phyloP scores from a whole-genome alignment of 139 green algal species.

The Zygnema cylindricum region DNA sequence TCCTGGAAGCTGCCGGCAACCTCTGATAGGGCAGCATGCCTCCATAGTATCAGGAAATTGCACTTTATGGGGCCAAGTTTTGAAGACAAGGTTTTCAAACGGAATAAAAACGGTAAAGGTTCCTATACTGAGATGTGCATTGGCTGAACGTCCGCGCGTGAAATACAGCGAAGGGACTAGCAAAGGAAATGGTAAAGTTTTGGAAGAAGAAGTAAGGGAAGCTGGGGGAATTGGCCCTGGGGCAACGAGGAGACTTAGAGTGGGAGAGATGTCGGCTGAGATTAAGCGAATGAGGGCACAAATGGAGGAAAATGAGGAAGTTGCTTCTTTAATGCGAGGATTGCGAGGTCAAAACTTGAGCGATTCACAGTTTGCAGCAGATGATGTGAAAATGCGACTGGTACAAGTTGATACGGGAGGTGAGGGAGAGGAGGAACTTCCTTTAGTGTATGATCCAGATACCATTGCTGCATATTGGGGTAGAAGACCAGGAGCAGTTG shows the following conservation, averaged over 20 bases:
- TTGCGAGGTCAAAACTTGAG: slow-evolving; percentile 86
- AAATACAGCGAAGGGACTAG: background rate
- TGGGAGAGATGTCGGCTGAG: slow-evolving; percentile 73
- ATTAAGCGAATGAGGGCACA: slow-evolving; percentile 72
- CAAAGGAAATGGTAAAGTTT: too few relatives aligned
- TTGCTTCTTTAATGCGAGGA: slow-evolving; percentile 82
- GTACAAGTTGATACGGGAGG: slow-evolving; percentile 61
- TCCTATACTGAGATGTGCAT: background rate
- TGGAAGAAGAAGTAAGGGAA: background rate
- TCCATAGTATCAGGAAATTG: too few relatives aligned
- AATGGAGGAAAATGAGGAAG: slow-evolving; percentile 78
- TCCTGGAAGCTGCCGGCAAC: too few relatives aligned
- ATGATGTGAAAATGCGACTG: slow-evolving; percentile 76
- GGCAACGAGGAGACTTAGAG: background rate
- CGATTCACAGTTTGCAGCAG: slow-evolving; percentile 85
- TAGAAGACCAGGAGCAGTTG: slow-evolving; percentile 79
- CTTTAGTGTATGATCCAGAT: slow-evolving; percentile 86
- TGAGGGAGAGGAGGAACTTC: slow-evolving; percentile 69
- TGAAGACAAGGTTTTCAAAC: too few relatives aligned
- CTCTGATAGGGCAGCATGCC: too few relatives aligned
- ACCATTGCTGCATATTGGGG: slow-evolving; percentile 88
- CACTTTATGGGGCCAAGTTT: too few relatives aligned
- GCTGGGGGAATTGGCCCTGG: background rate
- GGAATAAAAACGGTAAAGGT: background rate
- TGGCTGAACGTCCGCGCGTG: background rate